Percentiles rank a stretch among this genome's conserved stretches.
phyloP scores from a whole-genome alignment of 176 grass and related monocot species.

The Musa beccarii region DNA sequence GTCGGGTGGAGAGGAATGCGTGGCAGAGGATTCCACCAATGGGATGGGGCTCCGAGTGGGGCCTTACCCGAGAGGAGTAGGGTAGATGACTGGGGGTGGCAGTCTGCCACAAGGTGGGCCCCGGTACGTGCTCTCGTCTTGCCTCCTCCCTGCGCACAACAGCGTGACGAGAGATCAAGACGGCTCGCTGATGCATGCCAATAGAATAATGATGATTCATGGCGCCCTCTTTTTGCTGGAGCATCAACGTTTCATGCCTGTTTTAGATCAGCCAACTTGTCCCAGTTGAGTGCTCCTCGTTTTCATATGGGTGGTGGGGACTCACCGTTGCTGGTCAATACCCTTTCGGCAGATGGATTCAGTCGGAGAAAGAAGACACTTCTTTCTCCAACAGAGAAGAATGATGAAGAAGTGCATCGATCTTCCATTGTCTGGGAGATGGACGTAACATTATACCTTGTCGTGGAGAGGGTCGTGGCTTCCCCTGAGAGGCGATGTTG shows the following conservation, averaged over 20 bases:
- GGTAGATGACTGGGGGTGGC: slow-evolving; percentile 28
- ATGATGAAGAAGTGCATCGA: background rate
- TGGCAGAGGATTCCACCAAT: too few relatives aligned
- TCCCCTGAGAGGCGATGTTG: slow-evolving; percentile 86
- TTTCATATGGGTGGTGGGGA: too few relatives aligned
- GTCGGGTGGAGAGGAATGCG: background rate
- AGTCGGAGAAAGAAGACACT: too few relatives aligned
- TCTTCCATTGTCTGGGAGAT: background rate
- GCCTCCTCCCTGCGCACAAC: slow-evolving; percentile 28
- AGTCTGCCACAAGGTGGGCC: slow-evolving; percentile 39
- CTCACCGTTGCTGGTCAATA: too few relatives aligned
- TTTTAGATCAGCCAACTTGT: slow-evolving; percentile 4
- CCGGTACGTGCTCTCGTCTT: slow-evolving; percentile 23
- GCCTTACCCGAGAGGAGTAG: slow-evolving; percentile 19
- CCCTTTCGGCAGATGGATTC: too few relatives aligned
- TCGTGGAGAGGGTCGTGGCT: slow-evolving; percentile 42
- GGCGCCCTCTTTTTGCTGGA: background rate
- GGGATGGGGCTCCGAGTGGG: too few relatives aligned
- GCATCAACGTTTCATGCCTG: background rate
- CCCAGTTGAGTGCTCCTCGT: background rate
- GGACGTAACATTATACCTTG: slow-evolving; percentile 34
- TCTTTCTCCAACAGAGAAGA: background rate
- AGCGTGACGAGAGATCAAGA: too few relatives aligned
- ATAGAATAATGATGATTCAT: background rate
- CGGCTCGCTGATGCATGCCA: too few relatives aligned